Conservation (phyloP, 139 green algal genomes). For the Chlamydomonas urium region DNA sequence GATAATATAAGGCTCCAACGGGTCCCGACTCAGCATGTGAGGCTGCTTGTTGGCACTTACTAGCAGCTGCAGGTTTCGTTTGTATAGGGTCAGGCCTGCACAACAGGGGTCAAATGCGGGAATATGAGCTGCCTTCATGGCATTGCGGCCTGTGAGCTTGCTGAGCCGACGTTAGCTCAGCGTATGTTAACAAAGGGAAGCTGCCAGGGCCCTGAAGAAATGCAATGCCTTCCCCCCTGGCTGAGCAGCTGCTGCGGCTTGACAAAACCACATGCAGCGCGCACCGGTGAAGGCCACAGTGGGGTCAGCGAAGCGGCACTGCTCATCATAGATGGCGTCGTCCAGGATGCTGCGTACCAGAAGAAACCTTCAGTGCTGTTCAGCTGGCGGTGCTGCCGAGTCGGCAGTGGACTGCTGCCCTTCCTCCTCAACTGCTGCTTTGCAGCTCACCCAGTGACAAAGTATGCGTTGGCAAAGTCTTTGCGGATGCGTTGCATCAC, state of each 20-base stretch:
- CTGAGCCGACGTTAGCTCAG: too few species aligned
- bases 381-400: background rate
- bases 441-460: conserved; percentile 7
- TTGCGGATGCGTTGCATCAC: conserved; percentile 17
- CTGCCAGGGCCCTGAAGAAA: too few species aligned
- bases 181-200: too few species aligned
- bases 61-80: conserved; percentile 58
- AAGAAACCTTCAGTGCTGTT: background rate
- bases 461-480: conserved; percentile 20
- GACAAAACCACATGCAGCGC: background rate
- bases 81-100: conserved; percentile 50
- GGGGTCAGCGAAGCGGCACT: conserved; percentile 61
- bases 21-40: too few species aligned
- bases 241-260: background rate
- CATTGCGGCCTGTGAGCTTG: too few species aligned
- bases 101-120: too few species aligned
- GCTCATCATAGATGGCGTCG: conserved; percentile 49
- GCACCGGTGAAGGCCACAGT: conserved; percentile 54
- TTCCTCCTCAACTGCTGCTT: background rate
- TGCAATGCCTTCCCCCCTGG: too few species aligned
- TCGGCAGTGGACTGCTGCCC: background rate
- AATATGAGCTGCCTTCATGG: too few species aligned
- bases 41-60: too few species aligned
- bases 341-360: conserved; percentile 35
- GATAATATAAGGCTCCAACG: too few species aligned